These are phyloP conservation scores for Clonostachys rhizophaga DNA, from an alignment of 2,329 filamentous ascomycete genomes.

Conservation along the genomic window DNA sequence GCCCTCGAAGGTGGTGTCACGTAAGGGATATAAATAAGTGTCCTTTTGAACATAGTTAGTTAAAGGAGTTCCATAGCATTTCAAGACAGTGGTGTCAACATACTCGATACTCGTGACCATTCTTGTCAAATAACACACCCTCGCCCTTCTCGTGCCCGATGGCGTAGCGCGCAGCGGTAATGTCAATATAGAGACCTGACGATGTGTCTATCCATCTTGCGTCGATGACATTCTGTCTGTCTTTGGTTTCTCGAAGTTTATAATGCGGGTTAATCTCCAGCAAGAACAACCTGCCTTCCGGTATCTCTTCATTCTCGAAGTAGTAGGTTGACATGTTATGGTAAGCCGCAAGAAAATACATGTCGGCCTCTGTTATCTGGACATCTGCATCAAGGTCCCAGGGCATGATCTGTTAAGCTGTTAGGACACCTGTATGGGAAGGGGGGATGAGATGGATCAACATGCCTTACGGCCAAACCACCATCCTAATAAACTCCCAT, in stretches of 20 bases:
- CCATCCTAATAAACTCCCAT: conserved; percentile 81
- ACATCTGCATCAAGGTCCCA: conserved; percentile 78
- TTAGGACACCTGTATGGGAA: background rate
- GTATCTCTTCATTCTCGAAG: conserved; percentile 30
- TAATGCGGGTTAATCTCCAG: conserved; percentile 44
- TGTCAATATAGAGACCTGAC: conserved; percentile 44
- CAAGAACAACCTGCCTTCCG: conserved; percentile 35
- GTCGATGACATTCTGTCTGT: conserved; percentile 38
- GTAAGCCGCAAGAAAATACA: conserved; percentile 60
- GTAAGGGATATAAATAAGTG: conserved; percentile 62
- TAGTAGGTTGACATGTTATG: conserved; percentile 56
- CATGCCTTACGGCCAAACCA: conserved; percentile 67
- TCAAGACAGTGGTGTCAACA: background rate
- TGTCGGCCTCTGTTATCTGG: conserved; percentile 63
- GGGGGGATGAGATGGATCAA: background rate
- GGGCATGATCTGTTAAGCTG: conserved; percentile 54
- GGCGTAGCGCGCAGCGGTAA: conserved; percentile 44
- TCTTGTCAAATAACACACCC: conserved; percentile 44
- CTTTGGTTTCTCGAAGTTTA: conserved; percentile 25
- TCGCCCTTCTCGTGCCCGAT: conserved; percentile 32
- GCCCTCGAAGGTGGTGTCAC: conserved; percentile 65
- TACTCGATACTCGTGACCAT: conserved; percentile 44
- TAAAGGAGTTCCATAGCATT: background rate
- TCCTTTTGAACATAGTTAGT: conserved; percentile 24
- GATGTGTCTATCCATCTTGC: conserved; percentile 42